Conservation (phyloP, 148 eudicot species). For the Dianthus caryophyllus region DNA sequence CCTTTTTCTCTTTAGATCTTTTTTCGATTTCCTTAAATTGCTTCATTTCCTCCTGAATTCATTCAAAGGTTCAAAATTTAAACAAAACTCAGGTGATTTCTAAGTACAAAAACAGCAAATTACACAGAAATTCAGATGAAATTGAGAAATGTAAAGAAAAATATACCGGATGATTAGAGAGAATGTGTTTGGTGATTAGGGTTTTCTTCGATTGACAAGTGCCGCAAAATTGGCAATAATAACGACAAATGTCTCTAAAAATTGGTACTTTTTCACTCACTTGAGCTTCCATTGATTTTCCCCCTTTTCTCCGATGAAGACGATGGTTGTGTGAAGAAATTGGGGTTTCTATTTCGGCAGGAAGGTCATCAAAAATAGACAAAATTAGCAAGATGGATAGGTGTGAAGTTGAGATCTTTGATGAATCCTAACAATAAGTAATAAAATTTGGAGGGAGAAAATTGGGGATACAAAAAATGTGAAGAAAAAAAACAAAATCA, state of each 20-base stretch:
- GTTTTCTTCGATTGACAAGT: constrained; percentile 55
- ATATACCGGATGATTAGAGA: constrained; percentile 41
- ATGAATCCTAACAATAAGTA: no score
- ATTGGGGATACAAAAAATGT: no score
- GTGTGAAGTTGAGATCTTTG: no score
- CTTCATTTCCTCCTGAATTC: constrained; percentile 52
- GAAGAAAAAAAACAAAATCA: no score
- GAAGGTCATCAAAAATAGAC: no score
- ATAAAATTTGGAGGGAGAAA: no score
- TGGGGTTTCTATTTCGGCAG: constrained; percentile 7
- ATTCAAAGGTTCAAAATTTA: neutral
- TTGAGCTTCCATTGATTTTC: constrained; percentile 18
- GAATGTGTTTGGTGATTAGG: constrained; percentile 41
- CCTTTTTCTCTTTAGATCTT: constrained; percentile 25
- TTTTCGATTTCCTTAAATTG: constrained; percentile 21
- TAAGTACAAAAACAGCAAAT: neutral
- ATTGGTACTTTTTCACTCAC: constrained; percentile 27
- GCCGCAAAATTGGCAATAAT: constrained; percentile 63
- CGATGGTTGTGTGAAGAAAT: no score
- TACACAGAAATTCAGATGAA: neutral
- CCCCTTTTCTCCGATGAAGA: neutral
- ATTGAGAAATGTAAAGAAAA: neutral
- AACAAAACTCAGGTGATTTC: neutral
- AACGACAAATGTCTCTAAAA: constrained; percentile 75
- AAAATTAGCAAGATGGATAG: no score